Conservation (phyloP, 1,284 basidiomycete species). For the Rhodotorula sp. region DNA sequence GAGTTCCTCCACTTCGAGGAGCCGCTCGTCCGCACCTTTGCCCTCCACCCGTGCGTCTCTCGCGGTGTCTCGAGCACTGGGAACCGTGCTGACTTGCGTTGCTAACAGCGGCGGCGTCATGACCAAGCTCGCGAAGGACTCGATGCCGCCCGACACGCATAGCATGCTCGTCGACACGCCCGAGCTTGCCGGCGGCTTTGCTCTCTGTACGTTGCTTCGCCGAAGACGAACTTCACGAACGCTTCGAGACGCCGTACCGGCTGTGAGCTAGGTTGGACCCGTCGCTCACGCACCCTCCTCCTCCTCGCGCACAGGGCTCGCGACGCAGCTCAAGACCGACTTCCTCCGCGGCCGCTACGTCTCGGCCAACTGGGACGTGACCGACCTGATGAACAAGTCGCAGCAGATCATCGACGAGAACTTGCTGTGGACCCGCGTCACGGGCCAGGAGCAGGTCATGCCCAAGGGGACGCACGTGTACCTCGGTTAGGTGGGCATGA, state of each 20-base stretch:
- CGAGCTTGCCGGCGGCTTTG: slow-evolving; percentile 5
- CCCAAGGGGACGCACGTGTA: neutral
- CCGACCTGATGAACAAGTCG: slow-evolving; percentile 5
- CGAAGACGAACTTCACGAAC: too few relatives aligned
- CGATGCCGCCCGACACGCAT: slow-evolving; percentile 16
- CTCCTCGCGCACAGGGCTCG: slow-evolving; percentile 14
- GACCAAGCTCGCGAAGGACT: slow-evolving; percentile 20
- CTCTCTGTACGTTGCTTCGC: slow-evolving; percentile 2
- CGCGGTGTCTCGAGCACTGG: too few relatives aligned
- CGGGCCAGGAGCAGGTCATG: slow-evolving; percentile 20
- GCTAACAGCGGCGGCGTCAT: slow-evolving; percentile 15
- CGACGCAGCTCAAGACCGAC: slow-evolving; percentile 16
- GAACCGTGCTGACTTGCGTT: neutral
- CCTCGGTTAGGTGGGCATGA: neutral
- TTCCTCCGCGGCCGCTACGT: slow-evolving; percentile 23
- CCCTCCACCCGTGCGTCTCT: slow-evolving; percentile 20
- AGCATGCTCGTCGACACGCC: slow-evolving; percentile 3
- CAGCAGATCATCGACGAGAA: slow-evolving; percentile 18
- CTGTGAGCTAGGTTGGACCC: neutral
- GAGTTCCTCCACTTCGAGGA: slow-evolving; percentile 30
- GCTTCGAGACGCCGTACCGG: too few relatives aligned
- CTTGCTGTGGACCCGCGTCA: slow-evolving; percentile 24
- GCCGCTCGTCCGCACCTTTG: slow-evolving; percentile 14
- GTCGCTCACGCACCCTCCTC: neutral
- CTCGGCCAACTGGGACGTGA: slow-evolving; percentile 12